phyloP scores from a whole-genome alignment of 139 green algal species.

The Zygnema cylindricum region DNA sequence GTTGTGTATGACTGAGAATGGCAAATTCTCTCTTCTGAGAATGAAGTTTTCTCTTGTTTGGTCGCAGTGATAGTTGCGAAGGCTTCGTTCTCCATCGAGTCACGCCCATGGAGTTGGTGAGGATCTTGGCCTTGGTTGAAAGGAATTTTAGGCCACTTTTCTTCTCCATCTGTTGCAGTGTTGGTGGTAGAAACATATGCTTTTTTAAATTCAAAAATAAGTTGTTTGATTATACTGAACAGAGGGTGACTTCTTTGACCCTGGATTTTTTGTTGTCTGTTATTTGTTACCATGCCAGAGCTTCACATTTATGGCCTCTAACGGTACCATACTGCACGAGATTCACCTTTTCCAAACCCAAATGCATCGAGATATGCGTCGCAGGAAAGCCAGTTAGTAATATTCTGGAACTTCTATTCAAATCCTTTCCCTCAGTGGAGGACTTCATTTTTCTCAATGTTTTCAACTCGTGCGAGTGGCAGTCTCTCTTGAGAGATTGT shows the following conservation, averaged over 20 bases:
- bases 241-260: background rate
- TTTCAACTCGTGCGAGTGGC: no score
- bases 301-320: constrained; percentile 41
- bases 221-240: background rate
- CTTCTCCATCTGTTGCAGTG: background rate
- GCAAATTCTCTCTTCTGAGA: background rate
- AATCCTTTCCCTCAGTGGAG: no score
- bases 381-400: background rate
- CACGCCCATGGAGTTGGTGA: constrained; percentile 20
- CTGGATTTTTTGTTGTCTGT: background rate
- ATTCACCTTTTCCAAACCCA: background rate
- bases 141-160: background rate
- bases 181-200: background rate
- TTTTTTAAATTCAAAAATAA: background rate
- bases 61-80: constrained; percentile 17
- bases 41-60: no score
- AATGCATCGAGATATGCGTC: background rate
- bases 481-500: no score
- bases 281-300: background rate
- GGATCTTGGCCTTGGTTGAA: background rate
- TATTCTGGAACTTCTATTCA: no score
- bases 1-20: background rate
- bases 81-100: constrained; percentile 47
- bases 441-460: no score
- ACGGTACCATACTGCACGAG: constrained; percentile 37